A percentile compares a stretch with the other conserved stretches of the same genome.
Evolutionary conservation across 306 rosid genomes (phyloP).

Genomic region (Adenanthera pavonina): DNA sequence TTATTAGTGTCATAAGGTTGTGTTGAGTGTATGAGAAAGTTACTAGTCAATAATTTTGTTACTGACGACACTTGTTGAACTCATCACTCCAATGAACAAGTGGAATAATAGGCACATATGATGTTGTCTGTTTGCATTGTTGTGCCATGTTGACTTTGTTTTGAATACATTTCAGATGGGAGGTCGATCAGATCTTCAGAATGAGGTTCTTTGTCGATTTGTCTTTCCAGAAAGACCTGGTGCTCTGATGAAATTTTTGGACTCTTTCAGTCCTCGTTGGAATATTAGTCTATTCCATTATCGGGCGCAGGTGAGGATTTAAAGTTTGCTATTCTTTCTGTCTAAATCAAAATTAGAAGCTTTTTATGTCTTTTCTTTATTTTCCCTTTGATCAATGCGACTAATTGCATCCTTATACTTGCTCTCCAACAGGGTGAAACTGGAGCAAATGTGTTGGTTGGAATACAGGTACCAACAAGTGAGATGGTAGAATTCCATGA

Average conservation of each 20-base stretch:
- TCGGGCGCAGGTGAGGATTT: slow-evolving; percentile 67
- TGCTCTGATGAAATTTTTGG: slow-evolving; percentile 85
- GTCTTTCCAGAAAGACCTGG: slow-evolving; percentile 96
- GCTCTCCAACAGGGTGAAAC: slow-evolving; percentile 70
- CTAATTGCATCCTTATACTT: slow-evolving; percentile 31
- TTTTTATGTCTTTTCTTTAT: slow-evolving; percentile 1
- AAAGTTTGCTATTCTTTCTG: not conserved
- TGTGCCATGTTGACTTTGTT: slow-evolving; percentile 36
- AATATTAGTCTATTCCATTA: slow-evolving; percentile 90
- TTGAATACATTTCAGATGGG: slow-evolving; percentile 73
- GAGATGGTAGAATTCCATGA: slow-evolving; percentile 74
- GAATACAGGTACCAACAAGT: slow-evolving; percentile 61
- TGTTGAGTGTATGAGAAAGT: not conserved
- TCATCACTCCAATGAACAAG: not conserved
- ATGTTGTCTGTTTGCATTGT: slow-evolving; percentile 10
- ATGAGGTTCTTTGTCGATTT: slow-evolving; percentile 89
- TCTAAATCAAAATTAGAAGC: slow-evolving; percentile 18
- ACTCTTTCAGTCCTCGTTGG: slow-evolving; percentile 91
- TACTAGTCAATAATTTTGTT: not conserved
- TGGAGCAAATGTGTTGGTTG: slow-evolving; percentile 90
- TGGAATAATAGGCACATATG: not conserved
- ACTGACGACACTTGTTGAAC: not conserved
- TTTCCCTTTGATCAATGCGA: slow-evolving; percentile 22
- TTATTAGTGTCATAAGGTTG: not conserved
- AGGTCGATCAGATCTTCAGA: slow-evolving; percentile 61